A percentile compares a stretch with the other conserved stretches of the same genome.
Evolutionary conservation across 2,329 filamentous ascomycete species (phyloP).

Genomic region (Aaosphaeria arxii): DNA sequence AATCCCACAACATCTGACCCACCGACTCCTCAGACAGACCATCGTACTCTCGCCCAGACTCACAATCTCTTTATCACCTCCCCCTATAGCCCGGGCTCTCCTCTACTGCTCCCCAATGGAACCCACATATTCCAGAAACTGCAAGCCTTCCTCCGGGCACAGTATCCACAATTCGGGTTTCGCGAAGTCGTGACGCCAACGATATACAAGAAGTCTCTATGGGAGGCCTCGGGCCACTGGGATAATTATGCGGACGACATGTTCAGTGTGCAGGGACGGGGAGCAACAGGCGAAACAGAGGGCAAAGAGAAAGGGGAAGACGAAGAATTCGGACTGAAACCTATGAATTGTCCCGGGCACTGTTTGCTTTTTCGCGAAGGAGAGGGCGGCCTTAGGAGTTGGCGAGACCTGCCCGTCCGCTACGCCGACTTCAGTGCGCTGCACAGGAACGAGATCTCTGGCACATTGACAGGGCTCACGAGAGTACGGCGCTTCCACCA

Average conservation of each 20-base stretch:
- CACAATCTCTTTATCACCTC: conserved; percentile 80
- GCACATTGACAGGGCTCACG: conserved; percentile 76
- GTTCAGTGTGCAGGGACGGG: conserved; percentile 70
- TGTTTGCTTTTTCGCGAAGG: conserved; percentile 78
- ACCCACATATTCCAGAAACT: conserved; percentile 81
- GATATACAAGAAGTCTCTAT: conserved; percentile 85
- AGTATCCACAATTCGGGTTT: conserved; percentile 83
- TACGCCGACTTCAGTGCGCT: conserved; percentile 85
- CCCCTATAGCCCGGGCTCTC: conserved; percentile 77
- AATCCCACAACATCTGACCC: conserved; percentile 31
- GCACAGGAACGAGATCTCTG: conserved; percentile 83
- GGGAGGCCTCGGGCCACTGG: conserved; percentile 82
- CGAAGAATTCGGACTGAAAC: conserved; percentile 79
- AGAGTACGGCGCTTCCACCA: conserved; percentile 85
- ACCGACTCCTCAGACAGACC: conserved; percentile 44
- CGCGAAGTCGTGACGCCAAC: conserved; percentile 86
- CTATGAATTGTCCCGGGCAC: conserved; percentile 91
- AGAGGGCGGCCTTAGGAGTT: conserved; percentile 55
- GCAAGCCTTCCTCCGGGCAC: conserved; percentile 74
- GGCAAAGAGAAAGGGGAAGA: conserved; percentile 54
- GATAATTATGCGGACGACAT: conserved; percentile 91
- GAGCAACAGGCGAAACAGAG: conserved; percentile 42
- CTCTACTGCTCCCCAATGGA: conserved; percentile 79
- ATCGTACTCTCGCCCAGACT: conserved; percentile 48
- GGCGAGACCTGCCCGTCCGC: conserved; percentile 76